phyloP scores from a whole-genome alignment of 495 filamentous ascomycete species.

The Thermochaetoides thermophila region DNA sequence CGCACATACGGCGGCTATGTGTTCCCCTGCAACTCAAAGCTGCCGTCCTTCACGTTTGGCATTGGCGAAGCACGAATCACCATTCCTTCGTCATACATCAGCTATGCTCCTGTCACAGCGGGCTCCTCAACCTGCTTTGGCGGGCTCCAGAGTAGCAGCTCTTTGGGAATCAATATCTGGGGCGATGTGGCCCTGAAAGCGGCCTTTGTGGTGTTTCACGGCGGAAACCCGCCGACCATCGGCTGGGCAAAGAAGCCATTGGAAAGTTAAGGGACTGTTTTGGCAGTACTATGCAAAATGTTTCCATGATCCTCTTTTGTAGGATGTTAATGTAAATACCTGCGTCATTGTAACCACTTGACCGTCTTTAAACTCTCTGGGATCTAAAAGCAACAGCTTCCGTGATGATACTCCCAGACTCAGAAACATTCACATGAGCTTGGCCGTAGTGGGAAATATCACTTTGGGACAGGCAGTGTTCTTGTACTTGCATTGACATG shows the following conservation, averaged over 20 bases:
- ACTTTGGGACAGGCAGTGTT: too few species aligned
- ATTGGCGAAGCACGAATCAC: slow-evolving; percentile 36
- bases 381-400: too few species aligned
- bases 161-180: slow-evolving; percentile 55
- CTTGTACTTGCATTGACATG: too few species aligned
- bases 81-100: slow-evolving; percentile 42
- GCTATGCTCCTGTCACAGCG: slow-evolving; percentile 31
- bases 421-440: too few species aligned
- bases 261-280: neutral
- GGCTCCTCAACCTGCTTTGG: slow-evolving; percentile 39
- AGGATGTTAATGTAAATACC: too few species aligned
- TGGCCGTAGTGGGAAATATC: too few species aligned
- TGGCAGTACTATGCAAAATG: too few species aligned
- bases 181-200: slow-evolving; percentile 72
- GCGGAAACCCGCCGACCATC: slow-evolving; percentile 31
- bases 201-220: slow-evolving; percentile 57
- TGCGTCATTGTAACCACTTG: too few species aligned
- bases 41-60: slow-evolving; percentile 50
- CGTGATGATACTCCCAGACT: too few species aligned
- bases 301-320: too few species aligned
- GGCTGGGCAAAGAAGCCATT: slow-evolving; percentile 42
- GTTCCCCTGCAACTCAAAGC: slow-evolving; percentile 47
- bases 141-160: slow-evolving; percentile 47
- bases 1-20: slow-evolving; percentile 45
- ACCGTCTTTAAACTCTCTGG: too few species aligned